These are phyloP conservation scores for Starmerella powellii DNA, from an alignment of 805 yeast genomes.

Conservation along the genomic window DNA sequence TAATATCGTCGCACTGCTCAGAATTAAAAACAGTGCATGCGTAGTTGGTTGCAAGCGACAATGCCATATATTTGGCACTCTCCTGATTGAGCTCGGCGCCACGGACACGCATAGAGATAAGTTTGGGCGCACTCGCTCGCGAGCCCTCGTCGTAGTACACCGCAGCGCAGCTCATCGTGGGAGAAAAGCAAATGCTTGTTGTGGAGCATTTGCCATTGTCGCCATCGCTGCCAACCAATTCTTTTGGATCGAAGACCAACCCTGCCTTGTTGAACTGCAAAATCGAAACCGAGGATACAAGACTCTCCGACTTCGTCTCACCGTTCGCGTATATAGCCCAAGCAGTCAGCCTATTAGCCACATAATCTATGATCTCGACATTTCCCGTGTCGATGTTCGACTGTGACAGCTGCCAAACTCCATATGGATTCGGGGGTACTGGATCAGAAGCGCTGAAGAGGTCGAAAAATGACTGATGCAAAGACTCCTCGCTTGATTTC, in stretches of 20 bases:
- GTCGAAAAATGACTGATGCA: slow-evolving; percentile 21
- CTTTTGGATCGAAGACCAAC: slow-evolving; percentile 9
- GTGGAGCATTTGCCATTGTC: neutral
- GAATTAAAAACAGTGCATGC: slow-evolving; percentile 60
- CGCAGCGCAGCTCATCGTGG: slow-evolving; percentile 22
- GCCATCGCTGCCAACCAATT: neutral
- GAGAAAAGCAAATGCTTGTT: slow-evolving; percentile 26
- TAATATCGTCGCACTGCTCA: slow-evolving; percentile 56
- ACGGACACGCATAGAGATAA: neutral
- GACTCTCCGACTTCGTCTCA: slow-evolving; percentile 22
- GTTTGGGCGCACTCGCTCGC: neutral
- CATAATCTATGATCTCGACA: slow-evolving; percentile 11
- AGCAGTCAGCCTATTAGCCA: slow-evolving; percentile 18
- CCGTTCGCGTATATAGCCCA: slow-evolving; percentile 17
- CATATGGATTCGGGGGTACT: slow-evolving; percentile 12
- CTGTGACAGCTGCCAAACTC: slow-evolving; percentile 9
- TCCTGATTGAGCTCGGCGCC: neutral
- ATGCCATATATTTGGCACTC: slow-evolving; percentile 29
- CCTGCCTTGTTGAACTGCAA: slow-evolving; percentile 12
- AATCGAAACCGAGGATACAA: slow-evolving; percentile 11
- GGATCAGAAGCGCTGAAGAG: slow-evolving; percentile 13
- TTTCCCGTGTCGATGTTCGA: neutral
- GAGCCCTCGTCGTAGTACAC: neutral
- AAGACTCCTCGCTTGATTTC: slow-evolving; percentile 5
- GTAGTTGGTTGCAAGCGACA: slow-evolving; percentile 53